Conservation (phyloP, 208 protist genomes). For the Wallacemonas sp. region DNA sequence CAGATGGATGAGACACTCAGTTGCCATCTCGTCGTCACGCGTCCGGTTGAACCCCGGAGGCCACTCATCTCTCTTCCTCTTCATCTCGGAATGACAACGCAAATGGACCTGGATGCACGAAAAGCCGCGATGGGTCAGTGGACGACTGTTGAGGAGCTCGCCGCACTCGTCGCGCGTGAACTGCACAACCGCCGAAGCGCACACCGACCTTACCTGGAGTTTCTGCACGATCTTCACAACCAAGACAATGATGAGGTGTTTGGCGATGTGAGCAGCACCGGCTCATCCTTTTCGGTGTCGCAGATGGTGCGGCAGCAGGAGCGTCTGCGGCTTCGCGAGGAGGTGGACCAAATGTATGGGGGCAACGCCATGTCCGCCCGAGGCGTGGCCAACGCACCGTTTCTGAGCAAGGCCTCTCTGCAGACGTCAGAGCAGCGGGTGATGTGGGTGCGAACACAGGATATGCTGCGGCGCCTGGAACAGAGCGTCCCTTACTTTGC, state of each 20-base stretch:
- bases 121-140: constrained; percentile 30
- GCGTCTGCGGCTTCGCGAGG: constrained; percentile 21
- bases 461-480: constrained; percentile 62
- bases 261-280: constrained; percentile 5
- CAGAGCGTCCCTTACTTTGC: constrained; percentile 85
- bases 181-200: constrained; percentile 66
- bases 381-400: constrained; percentile 75
- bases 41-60: constrained; percentile 33
- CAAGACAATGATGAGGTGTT: constrained; percentile 40
- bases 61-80: constrained; percentile 67
- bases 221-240: constrained; percentile 87
- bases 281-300: not conserved
- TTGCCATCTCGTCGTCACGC: constrained; percentile 44
- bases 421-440: constrained; percentile 45
- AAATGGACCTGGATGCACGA: constrained; percentile 1
- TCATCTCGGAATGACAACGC: constrained; percentile 30
- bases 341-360: constrained; percentile 70
- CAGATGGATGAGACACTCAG: constrained; percentile 25
- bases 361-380: constrained; percentile 67
- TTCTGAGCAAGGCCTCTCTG: constrained; percentile 54
- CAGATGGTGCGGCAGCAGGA: not conserved
- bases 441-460: constrained; percentile 59
- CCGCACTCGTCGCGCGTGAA: constrained; percentile 57
- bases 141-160: constrained; percentile 43
- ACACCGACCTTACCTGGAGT: constrained; percentile 72